A percentile compares a stretch with the other conserved stretches of the same genome.
Evolutionary conservation across 306 rosid species (phyloP).

Genomic region (Castanea sativa): DNA sequence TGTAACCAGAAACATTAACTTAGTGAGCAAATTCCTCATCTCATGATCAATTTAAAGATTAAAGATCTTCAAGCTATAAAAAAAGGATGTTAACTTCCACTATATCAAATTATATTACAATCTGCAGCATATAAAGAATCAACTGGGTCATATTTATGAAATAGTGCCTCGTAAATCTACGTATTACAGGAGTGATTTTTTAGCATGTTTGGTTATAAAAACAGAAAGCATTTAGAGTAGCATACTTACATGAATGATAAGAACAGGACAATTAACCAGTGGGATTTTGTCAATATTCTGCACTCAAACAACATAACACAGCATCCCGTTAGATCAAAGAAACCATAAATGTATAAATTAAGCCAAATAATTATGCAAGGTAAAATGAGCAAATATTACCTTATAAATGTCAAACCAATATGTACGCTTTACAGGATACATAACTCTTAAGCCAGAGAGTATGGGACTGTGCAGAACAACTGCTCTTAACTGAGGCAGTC

Average conservation of each 20-base stretch:
- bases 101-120: not conserved
- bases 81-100: not conserved
- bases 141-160: not conserved
- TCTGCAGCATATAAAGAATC: not conserved
- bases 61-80: not conserved
- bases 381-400: constrained; percentile 38
- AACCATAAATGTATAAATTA: constrained; percentile 7
- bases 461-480: constrained; percentile 93
- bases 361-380: not conserved
- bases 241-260: constrained; percentile 84
- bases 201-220: constrained; percentile 11
- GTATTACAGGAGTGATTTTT: not conserved
- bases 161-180: not conserved
- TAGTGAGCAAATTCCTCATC: not conserved
- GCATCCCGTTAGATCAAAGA: constrained; percentile 10
- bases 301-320: constrained; percentile 20
- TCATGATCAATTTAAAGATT: not conserved
- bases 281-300: constrained; percentile 96
- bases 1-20: not conserved
- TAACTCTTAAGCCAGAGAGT: constrained; percentile 91
- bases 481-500: constrained; percentile 79
- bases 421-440: constrained; percentile 91
- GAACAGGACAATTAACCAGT: constrained; percentile 78
- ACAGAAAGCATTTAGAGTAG: constrained; percentile 19
- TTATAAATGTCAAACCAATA: constrained; percentile 96